These are phyloP conservation scores for Rutstroemia sp. DNA, from an alignment of 2,329 filamentous ascomycete species.

Conservation along the genomic window DNA sequence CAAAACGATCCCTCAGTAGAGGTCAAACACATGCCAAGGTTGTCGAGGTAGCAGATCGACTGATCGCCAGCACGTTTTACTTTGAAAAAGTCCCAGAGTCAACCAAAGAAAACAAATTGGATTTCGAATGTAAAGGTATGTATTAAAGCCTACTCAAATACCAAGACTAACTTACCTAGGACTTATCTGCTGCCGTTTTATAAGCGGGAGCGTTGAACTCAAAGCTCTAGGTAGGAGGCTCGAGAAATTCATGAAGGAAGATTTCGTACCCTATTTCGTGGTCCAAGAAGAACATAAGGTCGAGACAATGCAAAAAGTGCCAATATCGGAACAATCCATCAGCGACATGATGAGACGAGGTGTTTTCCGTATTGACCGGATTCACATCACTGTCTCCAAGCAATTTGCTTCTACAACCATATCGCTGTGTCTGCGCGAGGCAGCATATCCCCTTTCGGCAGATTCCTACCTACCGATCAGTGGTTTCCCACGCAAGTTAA, in stretches of 20 bases:
- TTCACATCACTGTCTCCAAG: background rate
- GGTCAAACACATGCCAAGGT: background rate
- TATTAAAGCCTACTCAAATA: background rate
- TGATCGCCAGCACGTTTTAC: slow-evolving; percentile 16
- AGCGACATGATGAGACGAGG: background rate
- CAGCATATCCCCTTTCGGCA: background rate
- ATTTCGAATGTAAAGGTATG: slow-evolving; percentile 1
- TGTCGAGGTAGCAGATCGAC: slow-evolving; percentile 11
- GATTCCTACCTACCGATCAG: background rate
- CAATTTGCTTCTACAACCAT: background rate
- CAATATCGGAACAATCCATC: background rate
- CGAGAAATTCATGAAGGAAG: background rate
- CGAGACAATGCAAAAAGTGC: background rate
- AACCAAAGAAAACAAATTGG: background rate
- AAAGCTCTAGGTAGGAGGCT: background rate
- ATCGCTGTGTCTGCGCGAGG: background rate
- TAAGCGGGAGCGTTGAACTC: background rate
- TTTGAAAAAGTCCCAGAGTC: slow-evolving; percentile 12
- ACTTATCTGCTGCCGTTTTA: slow-evolving; percentile 2
- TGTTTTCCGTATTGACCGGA: background rate
- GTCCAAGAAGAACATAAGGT: background rate
- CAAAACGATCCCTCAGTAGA: background rate
- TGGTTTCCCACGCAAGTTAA: background rate
- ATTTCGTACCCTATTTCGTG: slow-evolving; percentile 6
- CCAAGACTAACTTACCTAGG: background rate